Conservation (phyloP, 352 stramenopile species). For the Achlya hypogyna region DNA sequence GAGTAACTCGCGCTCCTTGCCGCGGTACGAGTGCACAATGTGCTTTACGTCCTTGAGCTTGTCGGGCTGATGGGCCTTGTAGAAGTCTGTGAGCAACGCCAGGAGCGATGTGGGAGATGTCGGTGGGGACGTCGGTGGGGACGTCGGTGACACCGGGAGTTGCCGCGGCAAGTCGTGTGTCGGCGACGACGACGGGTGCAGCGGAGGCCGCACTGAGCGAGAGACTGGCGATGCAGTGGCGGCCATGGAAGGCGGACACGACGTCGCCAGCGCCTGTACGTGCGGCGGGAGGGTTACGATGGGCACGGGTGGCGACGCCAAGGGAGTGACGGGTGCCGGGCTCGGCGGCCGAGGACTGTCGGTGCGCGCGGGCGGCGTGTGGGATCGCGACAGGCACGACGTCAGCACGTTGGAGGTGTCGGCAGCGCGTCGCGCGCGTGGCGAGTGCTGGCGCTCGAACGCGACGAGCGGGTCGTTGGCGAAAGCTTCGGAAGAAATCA, state of each 20-base stretch:
- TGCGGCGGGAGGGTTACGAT: neutral
- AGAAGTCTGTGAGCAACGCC: conserved; percentile 49
- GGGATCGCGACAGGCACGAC: neutral
- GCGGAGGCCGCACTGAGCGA: neutral
- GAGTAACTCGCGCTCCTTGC: conserved; percentile 59
- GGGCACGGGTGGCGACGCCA: neutral
- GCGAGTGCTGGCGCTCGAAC: neutral
- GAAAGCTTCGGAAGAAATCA: too few species aligned
- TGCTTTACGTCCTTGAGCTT: conserved; percentile 50
- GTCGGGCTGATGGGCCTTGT: conserved; percentile 67
- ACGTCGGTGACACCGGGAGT: neutral
- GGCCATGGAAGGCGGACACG: neutral
- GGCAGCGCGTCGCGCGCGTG: too few species aligned
- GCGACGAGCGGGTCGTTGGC: neutral
- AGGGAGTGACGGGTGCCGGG: neutral
- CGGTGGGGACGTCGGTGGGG: neutral
- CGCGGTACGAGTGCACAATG: conserved; percentile 47
- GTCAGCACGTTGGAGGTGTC: neutral
- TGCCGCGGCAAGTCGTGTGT: neutral
- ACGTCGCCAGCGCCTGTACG: neutral
- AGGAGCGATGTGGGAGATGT: conserved; percentile 27
- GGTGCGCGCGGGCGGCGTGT: neutral
- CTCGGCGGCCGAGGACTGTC: too few species aligned
- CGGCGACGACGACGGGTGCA: neutral
- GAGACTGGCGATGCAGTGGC: neutral